Evolutionary conservation across 495 filamentous ascomycete genomes (phyloP).

Genomic region (Parathielavia appendiculata): DNA sequence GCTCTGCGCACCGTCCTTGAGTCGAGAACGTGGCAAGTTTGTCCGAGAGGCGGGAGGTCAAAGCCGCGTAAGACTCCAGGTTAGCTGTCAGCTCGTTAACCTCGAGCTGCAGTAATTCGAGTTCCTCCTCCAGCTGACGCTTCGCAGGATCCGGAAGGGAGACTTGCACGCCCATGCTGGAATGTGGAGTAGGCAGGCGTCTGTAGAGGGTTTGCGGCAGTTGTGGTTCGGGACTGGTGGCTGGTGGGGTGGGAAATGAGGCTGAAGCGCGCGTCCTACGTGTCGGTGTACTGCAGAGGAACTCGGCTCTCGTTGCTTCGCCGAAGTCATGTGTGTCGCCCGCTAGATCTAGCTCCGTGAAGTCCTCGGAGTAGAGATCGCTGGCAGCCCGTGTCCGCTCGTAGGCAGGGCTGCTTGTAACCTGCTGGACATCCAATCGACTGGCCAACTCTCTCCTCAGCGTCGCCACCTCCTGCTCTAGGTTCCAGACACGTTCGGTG

Average conservation of each 20-base stretch:
- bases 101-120: conserved; percentile 38
- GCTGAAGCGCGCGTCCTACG: conserved; percentile 30
- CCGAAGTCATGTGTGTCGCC: conserved; percentile 34
- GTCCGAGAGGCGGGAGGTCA: conserved; percentile 31
- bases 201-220: conserved; percentile 36
- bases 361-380: conserved; percentile 40
- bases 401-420: conserved; percentile 26
- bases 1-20: neutral
- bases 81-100: conserved; percentile 35
- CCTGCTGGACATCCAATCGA: conserved; percentile 26
- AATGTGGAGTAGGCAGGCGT: neutral
- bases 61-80: conserved; percentile 34
- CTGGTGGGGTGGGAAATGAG: conserved; percentile 49
- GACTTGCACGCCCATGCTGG: conserved; percentile 34
- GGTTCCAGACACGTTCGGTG: conserved; percentile 39
- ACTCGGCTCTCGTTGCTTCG: conserved; percentile 35
- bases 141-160: conserved; percentile 43
- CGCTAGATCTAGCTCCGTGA: conserved; percentile 35
- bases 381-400: conserved; percentile 42
- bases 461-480: conserved; percentile 37
- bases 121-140: conserved; percentile 35
- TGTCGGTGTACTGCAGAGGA: conserved; percentile 42
- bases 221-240: conserved; percentile 37
- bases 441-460: conserved; percentile 30
- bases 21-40: conserved; percentile 26